These are phyloP conservation scores for Thielaviopsis ethacetica DNA, from an alignment of 2,329 filamentous ascomycete genomes.

Conservation along the genomic window DNA sequence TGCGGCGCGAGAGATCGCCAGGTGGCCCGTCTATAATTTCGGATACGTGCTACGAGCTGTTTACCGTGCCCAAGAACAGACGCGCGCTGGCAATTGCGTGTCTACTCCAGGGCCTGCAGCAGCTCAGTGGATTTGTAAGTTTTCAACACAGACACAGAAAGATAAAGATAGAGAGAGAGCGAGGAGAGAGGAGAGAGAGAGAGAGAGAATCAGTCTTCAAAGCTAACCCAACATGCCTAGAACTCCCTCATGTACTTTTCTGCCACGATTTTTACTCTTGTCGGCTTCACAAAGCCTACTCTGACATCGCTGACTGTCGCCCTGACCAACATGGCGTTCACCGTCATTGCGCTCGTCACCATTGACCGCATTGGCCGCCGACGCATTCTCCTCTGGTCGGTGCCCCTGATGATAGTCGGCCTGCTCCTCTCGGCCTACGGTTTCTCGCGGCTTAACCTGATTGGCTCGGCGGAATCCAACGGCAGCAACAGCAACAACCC, in stretches of 20 bases:
- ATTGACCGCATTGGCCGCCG: constrained; percentile 70
- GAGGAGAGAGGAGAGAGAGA: too few species aligned
- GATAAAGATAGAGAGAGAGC: too few species aligned
- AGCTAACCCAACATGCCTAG: constrained; percentile 20
- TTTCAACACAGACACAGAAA: background rate
- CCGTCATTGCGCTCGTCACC: constrained; percentile 53
- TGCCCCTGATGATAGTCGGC: constrained; percentile 68
- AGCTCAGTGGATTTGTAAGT: constrained; percentile 68
- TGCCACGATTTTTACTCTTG: constrained; percentile 60
- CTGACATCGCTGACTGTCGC: constrained; percentile 68
- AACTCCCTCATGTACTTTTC: constrained; percentile 91
- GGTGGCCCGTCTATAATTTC: constrained; percentile 9
- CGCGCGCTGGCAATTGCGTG: constrained; percentile 73
- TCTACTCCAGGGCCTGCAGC: constrained; percentile 72
- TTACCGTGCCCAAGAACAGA: constrained; percentile 44
- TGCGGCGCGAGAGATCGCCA: constrained; percentile 26
- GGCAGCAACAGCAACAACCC: constrained; percentile 17
- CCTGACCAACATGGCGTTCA: constrained; percentile 69
- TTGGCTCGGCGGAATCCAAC: constrained; percentile 11
- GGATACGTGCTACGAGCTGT: constrained; percentile 32
- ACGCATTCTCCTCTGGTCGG: constrained; percentile 63
- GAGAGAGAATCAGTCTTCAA: too few species aligned
- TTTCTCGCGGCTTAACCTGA: constrained; percentile 48
- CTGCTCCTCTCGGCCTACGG: constrained; percentile 55
- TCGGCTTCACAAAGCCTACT: constrained; percentile 65